Evolutionary conservation across 306 rosid genomes (phyloP).

Genomic region (Carpinus fangiana): DNA sequence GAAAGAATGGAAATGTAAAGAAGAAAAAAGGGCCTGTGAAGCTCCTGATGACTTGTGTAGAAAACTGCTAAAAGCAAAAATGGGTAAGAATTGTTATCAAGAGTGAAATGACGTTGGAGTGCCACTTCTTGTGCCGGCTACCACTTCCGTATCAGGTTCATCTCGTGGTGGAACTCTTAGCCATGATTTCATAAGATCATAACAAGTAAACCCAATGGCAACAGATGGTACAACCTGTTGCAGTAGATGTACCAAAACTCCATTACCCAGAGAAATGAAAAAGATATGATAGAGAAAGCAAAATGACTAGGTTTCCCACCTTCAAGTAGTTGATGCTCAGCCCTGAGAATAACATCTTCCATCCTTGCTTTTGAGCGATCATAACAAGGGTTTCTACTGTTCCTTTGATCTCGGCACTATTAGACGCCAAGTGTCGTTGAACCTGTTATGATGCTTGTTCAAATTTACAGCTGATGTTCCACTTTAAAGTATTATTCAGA

Average conservation of each 20-base stretch:
- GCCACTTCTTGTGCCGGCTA: constrained; percentile 48
- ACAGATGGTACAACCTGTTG: constrained; percentile 91
- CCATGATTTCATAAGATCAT: constrained; percentile 66
- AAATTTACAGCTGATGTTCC: constrained; percentile 18
- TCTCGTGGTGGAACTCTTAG: constrained; percentile 89
- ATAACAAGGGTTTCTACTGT: constrained; percentile 63
- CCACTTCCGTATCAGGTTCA: constrained; percentile 55
- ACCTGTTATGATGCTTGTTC: constrained; percentile 50
- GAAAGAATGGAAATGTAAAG: constrained; percentile 61
- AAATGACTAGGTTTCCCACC: constrained; percentile 44
- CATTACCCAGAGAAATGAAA: constrained; percentile 23
- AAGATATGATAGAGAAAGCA: constrained; percentile 2
- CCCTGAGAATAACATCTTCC: constrained; percentile 88
- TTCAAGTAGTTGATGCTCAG: constrained; percentile 93
- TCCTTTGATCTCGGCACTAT: constrained; percentile 64
- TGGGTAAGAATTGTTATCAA: constrained; percentile 16
- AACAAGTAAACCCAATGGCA: constrained; percentile 96
- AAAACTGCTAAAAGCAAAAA: background rate
- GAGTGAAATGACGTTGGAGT: constrained; percentile 49
- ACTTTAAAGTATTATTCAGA: constrained; percentile 17
- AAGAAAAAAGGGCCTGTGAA: constrained; percentile 34
- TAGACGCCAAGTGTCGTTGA: constrained; percentile 56
- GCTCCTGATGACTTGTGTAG: constrained; percentile 27
- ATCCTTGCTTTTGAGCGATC: constrained; percentile 82
- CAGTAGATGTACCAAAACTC: constrained; percentile 28